Conservation (phyloP, 2,329 filamentous ascomycete genomes). For the Cyanodermella asteris region DNA sequence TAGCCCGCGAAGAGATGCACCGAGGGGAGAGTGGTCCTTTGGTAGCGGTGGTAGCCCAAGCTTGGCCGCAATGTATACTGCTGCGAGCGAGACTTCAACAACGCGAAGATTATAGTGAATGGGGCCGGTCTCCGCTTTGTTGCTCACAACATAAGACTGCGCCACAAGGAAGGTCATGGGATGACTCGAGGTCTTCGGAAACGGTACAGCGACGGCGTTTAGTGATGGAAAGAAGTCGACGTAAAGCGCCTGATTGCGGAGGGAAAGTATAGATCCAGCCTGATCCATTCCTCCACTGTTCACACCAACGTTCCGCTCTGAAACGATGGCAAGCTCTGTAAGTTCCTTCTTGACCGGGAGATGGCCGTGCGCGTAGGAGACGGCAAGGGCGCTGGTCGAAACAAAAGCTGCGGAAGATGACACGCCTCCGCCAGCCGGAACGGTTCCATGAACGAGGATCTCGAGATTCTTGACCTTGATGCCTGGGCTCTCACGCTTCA, state of each 20-base stretch:
- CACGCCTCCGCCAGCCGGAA: conserved; percentile 77
- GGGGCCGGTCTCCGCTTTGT: conserved; percentile 85
- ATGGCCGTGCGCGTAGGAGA: conserved; percentile 68
- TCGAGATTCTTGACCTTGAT: conserved; percentile 61
- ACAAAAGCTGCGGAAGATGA: conserved; percentile 90
- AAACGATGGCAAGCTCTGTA: conserved; percentile 81
- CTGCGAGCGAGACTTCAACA: conserved; percentile 82
- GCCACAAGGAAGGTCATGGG: conserved; percentile 84
- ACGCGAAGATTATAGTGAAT: conserved; percentile 94
- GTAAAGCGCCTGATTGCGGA: conserved; percentile 66
- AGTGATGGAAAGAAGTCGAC: conserved; percentile 73
- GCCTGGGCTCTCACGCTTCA: conserved; percentile 41
- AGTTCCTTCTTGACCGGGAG: conserved; percentile 66
- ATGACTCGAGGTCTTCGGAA: conserved; percentile 59
- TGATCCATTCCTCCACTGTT: conserved; percentile 98
- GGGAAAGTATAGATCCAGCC: conserved; percentile 81
- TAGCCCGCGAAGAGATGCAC: conserved; percentile 65
- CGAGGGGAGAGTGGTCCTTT: conserved; percentile 59
- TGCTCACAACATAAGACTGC: conserved; percentile 79
- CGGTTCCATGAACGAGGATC: conserved; percentile 72
- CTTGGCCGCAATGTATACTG: conserved; percentile 40
- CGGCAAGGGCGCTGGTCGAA: conserved; percentile 69
- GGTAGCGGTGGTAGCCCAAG: conserved; percentile 45
- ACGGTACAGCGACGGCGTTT: conserved; percentile 51
- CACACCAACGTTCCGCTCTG: conserved; percentile 81